These are phyloP conservation scores for Mortierella antarctica DNA, from an alignment of 192 early-diverging fungal species.

Conservation along the genomic window DNA sequence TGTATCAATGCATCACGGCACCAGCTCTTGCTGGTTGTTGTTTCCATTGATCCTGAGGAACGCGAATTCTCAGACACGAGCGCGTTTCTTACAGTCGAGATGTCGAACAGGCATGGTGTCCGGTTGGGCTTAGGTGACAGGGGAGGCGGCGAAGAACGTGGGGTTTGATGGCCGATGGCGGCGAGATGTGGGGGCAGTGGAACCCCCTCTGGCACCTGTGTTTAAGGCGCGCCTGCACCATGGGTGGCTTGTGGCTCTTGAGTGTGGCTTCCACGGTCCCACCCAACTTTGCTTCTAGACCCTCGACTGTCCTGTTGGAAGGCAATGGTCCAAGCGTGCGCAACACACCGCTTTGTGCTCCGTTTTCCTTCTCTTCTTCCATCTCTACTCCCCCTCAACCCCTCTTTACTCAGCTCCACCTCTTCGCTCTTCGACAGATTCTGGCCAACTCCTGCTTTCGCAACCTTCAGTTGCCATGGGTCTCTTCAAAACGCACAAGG, in stretches of 20 bases:
- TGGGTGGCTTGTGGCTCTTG: no score
- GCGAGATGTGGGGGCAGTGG: no score
- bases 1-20: not conserved
- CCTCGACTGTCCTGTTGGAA: no score
- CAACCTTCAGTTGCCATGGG: not conserved
- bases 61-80: no score
- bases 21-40: not conserved
- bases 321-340: no score
- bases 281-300: no score
- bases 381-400: not conserved
- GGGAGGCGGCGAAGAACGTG: not conserved
- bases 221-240: no score
- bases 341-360: not conserved
- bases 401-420: not conserved
- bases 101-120: conserved; percentile 27
- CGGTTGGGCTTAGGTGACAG: not conserved
- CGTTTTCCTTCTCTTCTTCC: not conserved
- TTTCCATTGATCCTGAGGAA: no score
- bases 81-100: conserved; percentile 27
- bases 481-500: conserved; percentile 4
- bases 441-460: no score
- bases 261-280: no score
- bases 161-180: no score
- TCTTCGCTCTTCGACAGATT: not conserved
- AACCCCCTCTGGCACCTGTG: no score